Evolutionary conservation across 371 early-diverging fungal genomes (phyloP).

Genomic region (Mucor sp.): DNA sequence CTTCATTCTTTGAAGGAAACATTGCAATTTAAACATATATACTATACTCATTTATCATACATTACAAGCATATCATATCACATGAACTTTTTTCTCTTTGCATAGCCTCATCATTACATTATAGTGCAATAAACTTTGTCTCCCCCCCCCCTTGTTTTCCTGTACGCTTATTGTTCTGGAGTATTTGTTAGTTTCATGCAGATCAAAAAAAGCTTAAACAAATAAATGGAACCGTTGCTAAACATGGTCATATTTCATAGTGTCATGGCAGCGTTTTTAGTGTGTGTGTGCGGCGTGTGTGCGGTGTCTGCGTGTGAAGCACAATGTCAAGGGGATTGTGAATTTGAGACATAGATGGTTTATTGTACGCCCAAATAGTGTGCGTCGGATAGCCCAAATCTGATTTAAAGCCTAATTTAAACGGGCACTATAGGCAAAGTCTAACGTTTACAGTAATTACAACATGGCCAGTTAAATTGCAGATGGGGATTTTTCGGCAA

Average conservation of each 20-base stretch:
- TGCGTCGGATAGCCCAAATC: background rate
- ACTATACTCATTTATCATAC: background rate
- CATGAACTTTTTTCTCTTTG: background rate
- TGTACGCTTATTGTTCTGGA: background rate
- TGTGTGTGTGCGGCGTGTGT: background rate
- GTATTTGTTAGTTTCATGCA: background rate
- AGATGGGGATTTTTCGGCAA: background rate
- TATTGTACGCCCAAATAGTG: background rate
- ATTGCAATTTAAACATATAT: slow-evolving; percentile 3
- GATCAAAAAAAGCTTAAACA: background rate
- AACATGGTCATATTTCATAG: background rate
- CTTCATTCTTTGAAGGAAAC: slow-evolving; percentile 15
- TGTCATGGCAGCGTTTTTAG: no score
- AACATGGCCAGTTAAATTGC: background rate
- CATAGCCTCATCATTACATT: slow-evolving; percentile 2
- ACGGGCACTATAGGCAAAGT: background rate
- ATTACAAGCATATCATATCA: background rate
- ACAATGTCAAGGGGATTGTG: background rate
- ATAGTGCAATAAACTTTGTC: background rate
- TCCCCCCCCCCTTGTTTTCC: background rate
- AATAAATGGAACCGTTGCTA: slow-evolving; percentile 1
- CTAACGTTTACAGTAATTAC: background rate
- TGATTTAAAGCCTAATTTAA: background rate
- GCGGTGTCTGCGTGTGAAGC: background rate
- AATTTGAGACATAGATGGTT: background rate